Percentiles rank a stretch among this genome's conserved stretches.
phyloP scores from a whole-genome alignment of 805 yeast species.

The Ogataea paradorogensis region DNA sequence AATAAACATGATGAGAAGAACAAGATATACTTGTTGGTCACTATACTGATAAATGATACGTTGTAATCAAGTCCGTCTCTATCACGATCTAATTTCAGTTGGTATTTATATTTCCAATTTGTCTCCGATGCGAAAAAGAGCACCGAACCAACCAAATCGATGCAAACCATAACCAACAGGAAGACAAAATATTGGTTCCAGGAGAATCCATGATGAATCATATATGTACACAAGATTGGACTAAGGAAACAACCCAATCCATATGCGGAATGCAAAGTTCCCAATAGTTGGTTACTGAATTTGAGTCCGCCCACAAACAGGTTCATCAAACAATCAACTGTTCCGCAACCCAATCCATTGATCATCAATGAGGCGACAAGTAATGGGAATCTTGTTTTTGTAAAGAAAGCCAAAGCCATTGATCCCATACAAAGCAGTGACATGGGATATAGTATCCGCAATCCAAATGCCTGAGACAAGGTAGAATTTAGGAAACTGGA shows the following conservation, averaged over 20 bases:
- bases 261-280: constrained; percentile 50
- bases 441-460: constrained; percentile 42
- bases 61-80: constrained; percentile 21
- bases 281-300: constrained; percentile 49
- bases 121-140: constrained; percentile 42
- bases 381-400: constrained; percentile 41
- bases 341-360: constrained; percentile 56
- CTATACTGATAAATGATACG: constrained; percentile 21
- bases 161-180: constrained; percentile 30
- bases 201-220: constrained; percentile 36
- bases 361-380: constrained; percentile 39
- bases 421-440: constrained; percentile 13
- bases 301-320: constrained; percentile 48
- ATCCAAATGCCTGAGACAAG: constrained; percentile 43
- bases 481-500: constrained; percentile 49
- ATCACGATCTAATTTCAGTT: constrained; percentile 9
- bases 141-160: constrained; percentile 26
- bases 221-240: constrained; percentile 42
- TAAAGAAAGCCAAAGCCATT: constrained; percentile 31
- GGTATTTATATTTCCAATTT: constrained; percentile 40
- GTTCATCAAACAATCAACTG: constrained; percentile 53
- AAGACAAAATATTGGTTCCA: constrained; percentile 49
- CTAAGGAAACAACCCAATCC: constrained; percentile 54
- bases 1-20: constrained; percentile 42
- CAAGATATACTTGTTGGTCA: constrained; percentile 38